Conservation (phyloP, 768 basidiomycete species). For the Favolaschia claudopus region DNA sequence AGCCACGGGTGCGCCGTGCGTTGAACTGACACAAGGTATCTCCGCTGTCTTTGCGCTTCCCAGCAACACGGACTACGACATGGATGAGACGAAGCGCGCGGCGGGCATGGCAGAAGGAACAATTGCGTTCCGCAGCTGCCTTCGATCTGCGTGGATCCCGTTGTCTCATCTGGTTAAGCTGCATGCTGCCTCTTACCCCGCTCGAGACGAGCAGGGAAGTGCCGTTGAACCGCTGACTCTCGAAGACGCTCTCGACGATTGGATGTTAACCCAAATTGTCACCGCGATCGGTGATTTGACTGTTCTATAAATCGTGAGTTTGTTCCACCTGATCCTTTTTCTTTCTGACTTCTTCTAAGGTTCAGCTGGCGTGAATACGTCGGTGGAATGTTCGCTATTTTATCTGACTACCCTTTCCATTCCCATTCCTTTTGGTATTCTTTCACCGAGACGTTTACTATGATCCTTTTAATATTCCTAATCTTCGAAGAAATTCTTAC, state of each 20-base stretch:
- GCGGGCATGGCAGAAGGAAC: background rate
- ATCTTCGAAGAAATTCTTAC: too few relatives aligned
- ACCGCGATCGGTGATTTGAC: too few relatives aligned
- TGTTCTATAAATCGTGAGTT: too few relatives aligned
- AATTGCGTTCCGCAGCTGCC: background rate
- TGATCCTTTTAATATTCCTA: too few relatives aligned
- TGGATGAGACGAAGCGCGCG: background rate
- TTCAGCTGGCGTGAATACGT: too few relatives aligned
- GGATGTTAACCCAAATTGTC: too few relatives aligned
- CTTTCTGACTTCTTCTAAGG: too few relatives aligned
- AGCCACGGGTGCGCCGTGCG: background rate
- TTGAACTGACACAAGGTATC: background rate
- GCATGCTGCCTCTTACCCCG: background rate
- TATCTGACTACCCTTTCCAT: too few relatives aligned
- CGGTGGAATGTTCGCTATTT: too few relatives aligned
- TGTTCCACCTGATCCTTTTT: too few relatives aligned
- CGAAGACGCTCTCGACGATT: background rate
- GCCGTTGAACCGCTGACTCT: background rate
- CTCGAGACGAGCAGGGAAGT: background rate
- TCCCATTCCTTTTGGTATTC: too few relatives aligned
- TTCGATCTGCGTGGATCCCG: background rate
- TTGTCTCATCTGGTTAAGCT: background rate
- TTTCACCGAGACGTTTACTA: too few relatives aligned
- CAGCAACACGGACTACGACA: background rate
- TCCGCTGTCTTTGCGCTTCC: background rate